phyloP scores from a whole-genome alignment of 225 moss, liverwort and hornwort species.

The Physcomitrium patens region DNA sequence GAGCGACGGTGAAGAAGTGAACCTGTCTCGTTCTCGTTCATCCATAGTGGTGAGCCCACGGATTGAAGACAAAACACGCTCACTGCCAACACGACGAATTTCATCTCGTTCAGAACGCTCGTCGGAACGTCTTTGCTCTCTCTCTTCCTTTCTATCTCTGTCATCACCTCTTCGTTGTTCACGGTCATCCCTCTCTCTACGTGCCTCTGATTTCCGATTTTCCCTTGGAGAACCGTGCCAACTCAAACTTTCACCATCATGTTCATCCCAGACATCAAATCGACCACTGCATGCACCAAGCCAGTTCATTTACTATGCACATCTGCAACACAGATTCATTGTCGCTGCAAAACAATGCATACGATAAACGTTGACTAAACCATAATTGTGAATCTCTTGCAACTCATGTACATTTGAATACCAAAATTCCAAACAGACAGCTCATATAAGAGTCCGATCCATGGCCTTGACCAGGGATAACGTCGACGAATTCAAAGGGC shows the following conservation, averaged over 20 bases:
- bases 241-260: conserved; percentile 55
- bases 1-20: conserved; percentile 19
- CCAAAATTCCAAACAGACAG: conserved; percentile 6
- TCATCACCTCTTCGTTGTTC: conserved; percentile 55
- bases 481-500: not conserved
- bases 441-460: not conserved
- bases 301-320: conserved; percentile 13
- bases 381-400: not conserved
- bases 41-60: conserved; percentile 55
- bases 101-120: conserved; percentile 68
- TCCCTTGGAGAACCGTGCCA: conserved; percentile 67
- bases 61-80: conserved; percentile 51
- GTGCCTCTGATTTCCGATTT: conserved; percentile 45
- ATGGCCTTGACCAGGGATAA: conserved; percentile 24
- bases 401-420: not conserved
- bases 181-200: conserved; percentile 59
- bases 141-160: conserved; percentile 61
- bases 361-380: not conserved
- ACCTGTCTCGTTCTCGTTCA: conserved; percentile 69
- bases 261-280: conserved; percentile 76
- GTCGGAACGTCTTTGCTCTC: conserved; percentile 57
- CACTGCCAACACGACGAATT: conserved; percentile 59
- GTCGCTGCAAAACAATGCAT: conserved; percentile 5
- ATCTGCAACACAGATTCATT: conserved; percentile 20
- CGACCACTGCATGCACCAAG: conserved; percentile 59